phyloP scores from a whole-genome alignment of 2,329 filamentous ascomycete genomes.

The Talaromyces piceae region DNA sequence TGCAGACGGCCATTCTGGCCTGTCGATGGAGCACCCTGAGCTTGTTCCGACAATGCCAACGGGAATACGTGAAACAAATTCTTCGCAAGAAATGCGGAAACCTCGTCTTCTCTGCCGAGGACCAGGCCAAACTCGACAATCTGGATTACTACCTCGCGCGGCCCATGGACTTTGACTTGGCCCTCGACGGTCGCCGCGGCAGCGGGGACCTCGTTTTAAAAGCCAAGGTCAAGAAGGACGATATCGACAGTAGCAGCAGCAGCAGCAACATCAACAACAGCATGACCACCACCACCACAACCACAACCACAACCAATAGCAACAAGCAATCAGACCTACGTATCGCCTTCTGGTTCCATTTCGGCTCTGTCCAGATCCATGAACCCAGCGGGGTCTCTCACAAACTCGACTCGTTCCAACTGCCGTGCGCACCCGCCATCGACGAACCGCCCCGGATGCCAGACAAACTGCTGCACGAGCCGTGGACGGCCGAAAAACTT shows the following conservation, averaged over 20 bases:
- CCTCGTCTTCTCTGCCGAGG: slow-evolving; percentile 21
- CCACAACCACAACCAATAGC: no score
- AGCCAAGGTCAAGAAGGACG: background rate
- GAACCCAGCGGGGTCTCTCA: slow-evolving; percentile 20
- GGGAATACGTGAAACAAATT: slow-evolving; percentile 29
- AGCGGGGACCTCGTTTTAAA: slow-evolving; percentile 13
- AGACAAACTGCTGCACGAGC: slow-evolving; percentile 28
- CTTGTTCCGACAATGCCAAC: slow-evolving; percentile 33
- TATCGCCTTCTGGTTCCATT: slow-evolving; percentile 32
- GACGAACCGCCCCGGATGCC: slow-evolving; percentile 28
- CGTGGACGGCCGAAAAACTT: slow-evolving; percentile 34
- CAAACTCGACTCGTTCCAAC: slow-evolving; percentile 27
- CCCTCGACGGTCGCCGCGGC: slow-evolving; percentile 18
- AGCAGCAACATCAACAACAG: no score
- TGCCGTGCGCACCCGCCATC: slow-evolving; percentile 21
- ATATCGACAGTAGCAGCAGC: background rate
- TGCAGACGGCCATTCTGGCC: slow-evolving; percentile 31
- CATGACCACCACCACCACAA: no score
- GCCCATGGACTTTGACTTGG: slow-evolving; percentile 17
- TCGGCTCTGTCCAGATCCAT: slow-evolving; percentile 29
- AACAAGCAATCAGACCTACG: slow-evolving; percentile 17
- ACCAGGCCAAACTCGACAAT: slow-evolving; percentile 16
- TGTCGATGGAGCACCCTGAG: slow-evolving; percentile 36
- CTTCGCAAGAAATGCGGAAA: slow-evolving; percentile 23
- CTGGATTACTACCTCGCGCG: slow-evolving; percentile 20